Percentiles rank a stretch among this genome's conserved stretches.
Evolutionary conservation across 1,139 yeast genomes (phyloP).

Genomic region (Blastobotrys persicus): DNA sequence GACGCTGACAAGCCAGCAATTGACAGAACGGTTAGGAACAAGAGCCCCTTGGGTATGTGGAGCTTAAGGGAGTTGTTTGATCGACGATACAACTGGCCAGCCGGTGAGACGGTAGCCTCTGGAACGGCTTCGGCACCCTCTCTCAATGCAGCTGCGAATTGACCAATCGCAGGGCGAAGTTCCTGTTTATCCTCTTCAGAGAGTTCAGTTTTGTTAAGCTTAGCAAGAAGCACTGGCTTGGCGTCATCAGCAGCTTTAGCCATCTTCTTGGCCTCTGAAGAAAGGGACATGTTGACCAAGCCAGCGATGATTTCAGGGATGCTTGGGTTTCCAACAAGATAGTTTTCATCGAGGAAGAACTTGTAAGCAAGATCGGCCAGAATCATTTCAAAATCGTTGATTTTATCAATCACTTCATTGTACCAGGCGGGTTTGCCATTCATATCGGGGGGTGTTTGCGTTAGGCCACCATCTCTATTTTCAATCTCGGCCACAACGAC

Average conservation of each 20-base stretch:
- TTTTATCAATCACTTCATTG: slow-evolving; percentile 1
- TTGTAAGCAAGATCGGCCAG: neutral
- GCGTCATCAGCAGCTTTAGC: neutral
- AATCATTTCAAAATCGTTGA: neutral
- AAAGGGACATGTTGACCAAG: neutral
- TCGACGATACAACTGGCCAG: neutral
- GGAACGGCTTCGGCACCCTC: neutral
- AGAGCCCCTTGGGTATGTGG: slow-evolving; percentile 1
- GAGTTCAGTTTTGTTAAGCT: neutral
- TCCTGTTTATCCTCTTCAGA: neutral
- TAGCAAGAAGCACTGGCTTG: neutral
- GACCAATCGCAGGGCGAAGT: neutral
- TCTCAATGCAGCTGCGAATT: neutral
- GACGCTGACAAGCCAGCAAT: neutral
- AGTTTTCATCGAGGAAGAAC: neutral
- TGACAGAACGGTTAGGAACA: neutral
- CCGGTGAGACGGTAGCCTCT: neutral
- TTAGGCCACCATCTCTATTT: neutral
- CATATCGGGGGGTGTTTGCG: neutral
- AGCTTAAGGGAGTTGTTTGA: slow-evolving; percentile 1
- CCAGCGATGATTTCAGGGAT: neutral
- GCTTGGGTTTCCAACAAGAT: neutral
- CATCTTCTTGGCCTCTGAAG: neutral
- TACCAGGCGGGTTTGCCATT: slow-evolving; percentile 4
- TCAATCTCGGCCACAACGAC: neutral